Conservation (phyloP, 1,284 basidiomycete genomes). For the Austroboletus novae-zelandiae region DNA sequence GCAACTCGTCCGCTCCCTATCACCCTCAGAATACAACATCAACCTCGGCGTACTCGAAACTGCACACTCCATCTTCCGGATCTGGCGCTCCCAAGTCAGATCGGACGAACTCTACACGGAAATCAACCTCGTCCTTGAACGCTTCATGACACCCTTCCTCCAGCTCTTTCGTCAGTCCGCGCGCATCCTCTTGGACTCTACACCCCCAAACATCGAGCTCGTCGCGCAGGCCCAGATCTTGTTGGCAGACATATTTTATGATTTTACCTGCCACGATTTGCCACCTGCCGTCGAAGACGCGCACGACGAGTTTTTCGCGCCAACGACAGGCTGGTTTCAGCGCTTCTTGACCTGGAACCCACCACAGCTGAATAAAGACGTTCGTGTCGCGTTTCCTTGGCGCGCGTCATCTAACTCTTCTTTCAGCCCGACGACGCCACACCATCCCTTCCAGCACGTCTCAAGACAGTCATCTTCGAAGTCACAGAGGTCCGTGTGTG, state of each 20-base stretch:
- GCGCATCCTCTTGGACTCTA: constrained; percentile 46
- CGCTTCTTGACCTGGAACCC: constrained; percentile 81
- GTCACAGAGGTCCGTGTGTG: constrained; percentile 65
- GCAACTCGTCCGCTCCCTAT: constrained; percentile 84
- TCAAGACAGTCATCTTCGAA: constrained; percentile 90
- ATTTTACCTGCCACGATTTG: constrained; percentile 93
- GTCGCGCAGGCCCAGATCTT: constrained; percentile 77
- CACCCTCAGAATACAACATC: constrained; percentile 75
- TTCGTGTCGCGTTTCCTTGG: constrained; percentile 38
- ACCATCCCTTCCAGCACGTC: constrained; percentile 80
- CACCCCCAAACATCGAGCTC: constrained; percentile 42
- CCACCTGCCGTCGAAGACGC: constrained; percentile 94
- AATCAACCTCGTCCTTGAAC: constrained; percentile 89
- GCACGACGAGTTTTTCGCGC: constrained; percentile 77
- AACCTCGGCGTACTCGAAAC: constrained; percentile 92
- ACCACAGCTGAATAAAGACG: constrained; percentile 66
- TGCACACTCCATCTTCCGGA: constrained; percentile 92
- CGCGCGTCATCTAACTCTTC: constrained; percentile 10
- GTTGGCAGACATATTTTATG: constrained; percentile 88
- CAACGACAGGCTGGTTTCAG: constrained; percentile 69
- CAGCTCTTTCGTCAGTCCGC: constrained; percentile 76
- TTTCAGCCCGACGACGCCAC: constrained; percentile 77
- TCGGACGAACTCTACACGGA: constrained; percentile 86
- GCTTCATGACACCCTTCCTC: constrained; percentile 84
- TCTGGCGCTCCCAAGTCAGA: constrained; percentile 90